A percentile compares a stretch with the other conserved stretches of the same genome.
Evolutionary conservation across 148 eudicot species (phyloP).

Genomic region (Rhododendron kiyosumense): DNA sequence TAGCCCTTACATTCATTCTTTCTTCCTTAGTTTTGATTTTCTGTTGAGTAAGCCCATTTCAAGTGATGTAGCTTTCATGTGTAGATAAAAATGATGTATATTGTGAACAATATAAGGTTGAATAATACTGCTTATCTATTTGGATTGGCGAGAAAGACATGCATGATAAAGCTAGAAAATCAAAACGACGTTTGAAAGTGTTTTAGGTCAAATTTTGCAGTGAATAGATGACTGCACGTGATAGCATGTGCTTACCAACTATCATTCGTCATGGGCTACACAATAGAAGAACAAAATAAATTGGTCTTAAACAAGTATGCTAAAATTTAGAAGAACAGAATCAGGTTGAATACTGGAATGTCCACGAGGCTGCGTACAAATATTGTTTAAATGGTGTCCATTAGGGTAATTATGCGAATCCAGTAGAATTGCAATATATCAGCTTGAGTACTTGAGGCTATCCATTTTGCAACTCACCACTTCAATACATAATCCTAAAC

Average conservation of each 20-base stretch:
- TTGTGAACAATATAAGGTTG: not conserved
- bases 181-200: not conserved
- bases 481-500: not conserved
- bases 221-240: not conserved
- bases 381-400: not conserved
- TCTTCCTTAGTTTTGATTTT: not conserved
- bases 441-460: not conserved
- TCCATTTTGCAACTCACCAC: not conserved
- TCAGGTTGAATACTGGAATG: not conserved
- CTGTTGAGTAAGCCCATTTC: not conserved
- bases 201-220: not conserved
- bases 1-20: not conserved
- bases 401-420: not conserved
- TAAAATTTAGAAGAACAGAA: not conserved
- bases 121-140: not conserved
- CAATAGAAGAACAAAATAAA: not conserved
- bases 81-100: not conserved
- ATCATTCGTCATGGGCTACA: not conserved
- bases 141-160: slow-evolving; percentile 11
- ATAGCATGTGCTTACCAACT: not conserved
- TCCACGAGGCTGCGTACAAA: not conserved
- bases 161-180: slow-evolving; percentile 8
- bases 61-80: not conserved
- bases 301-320: not conserved
- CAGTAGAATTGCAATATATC: not conserved